Percentiles rank a stretch among this genome's conserved stretches.
phyloP scores from a whole-genome alignment of 1,284 basidiomycete genomes.

The Ustilago shanxiensis region DNA sequence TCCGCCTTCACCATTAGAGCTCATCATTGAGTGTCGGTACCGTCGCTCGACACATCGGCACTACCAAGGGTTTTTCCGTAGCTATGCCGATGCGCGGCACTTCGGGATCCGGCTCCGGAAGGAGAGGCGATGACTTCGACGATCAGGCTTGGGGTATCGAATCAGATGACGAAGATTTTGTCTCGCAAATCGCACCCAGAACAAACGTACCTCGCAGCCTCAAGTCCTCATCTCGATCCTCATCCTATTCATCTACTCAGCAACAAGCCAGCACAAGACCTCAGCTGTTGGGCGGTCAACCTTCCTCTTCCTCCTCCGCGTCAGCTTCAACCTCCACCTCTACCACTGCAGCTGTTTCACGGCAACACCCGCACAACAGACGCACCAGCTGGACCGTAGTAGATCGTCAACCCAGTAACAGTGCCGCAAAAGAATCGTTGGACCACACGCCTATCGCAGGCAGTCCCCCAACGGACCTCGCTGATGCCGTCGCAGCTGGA shows the following conservation, averaged over 20 bases:
- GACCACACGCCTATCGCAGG: conserved; percentile 47
- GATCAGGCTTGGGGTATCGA: conserved; percentile 68
- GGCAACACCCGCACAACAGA: conserved; percentile 10
- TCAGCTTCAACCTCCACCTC: conserved; percentile 10
- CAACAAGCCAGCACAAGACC: conserved; percentile 11
- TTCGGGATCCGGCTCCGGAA: conserved; percentile 5
- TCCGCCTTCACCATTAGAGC: not conserved
- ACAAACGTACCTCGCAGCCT: conserved; percentile 46
- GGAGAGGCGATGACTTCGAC: conserved; percentile 54
- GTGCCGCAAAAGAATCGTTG: conserved; percentile 16
- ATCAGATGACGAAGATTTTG: conserved; percentile 69
- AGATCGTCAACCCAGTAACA: conserved; percentile 20
- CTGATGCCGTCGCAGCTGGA: conserved; percentile 29
- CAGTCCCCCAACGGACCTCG: conserved; percentile 49
- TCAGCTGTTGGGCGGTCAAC: conserved; percentile 19
- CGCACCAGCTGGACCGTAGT: conserved; percentile 56
- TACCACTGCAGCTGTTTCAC: conserved; percentile 13
- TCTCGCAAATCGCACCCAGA: conserved; percentile 48
- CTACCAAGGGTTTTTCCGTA: not conserved
- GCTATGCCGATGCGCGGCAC: conserved; percentile 10
- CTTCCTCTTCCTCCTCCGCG: conserved; percentile 15
- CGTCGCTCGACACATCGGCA: not conserved
- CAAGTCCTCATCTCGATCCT: conserved; percentile 33
- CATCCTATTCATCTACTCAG: conserved; percentile 36
- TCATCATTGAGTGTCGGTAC: too few species aligned